phyloP scores from a whole-genome alignment of 1,284 basidiomycete genomes.

The Veloporphyrellus conicus region DNA sequence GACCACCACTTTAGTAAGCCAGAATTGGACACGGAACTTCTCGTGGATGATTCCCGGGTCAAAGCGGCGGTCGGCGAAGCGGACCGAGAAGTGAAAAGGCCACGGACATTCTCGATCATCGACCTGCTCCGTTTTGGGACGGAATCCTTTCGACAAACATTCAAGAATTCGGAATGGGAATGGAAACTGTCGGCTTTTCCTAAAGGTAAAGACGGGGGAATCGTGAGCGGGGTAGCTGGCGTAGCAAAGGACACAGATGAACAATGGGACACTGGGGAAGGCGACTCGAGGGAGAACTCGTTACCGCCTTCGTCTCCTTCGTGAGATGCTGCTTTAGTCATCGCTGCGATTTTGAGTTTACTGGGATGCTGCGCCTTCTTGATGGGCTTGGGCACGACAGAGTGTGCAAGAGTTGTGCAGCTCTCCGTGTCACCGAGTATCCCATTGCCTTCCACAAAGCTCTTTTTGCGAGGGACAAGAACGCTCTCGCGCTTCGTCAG shows the following conservation, averaged over 20 bases:
- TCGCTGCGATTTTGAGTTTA: slow-evolving; percentile 43
- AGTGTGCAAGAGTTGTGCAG: slow-evolving; percentile 8
- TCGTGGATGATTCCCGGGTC: slow-evolving; percentile 25
- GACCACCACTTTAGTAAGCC: slow-evolving; percentile 45
- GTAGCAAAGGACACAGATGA: slow-evolving; percentile 42
- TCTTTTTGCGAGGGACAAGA: slow-evolving; percentile 52
- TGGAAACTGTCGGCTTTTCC: slow-evolving; percentile 23
- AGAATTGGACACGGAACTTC: slow-evolving; percentile 32
- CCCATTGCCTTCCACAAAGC: slow-evolving; percentile 35
- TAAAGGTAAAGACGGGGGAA: slow-evolving; percentile 24
- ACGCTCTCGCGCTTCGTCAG: slow-evolving; percentile 65
- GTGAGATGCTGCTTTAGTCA: slow-evolving; percentile 20
- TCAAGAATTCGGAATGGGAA: slow-evolving; percentile 30
- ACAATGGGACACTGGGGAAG: slow-evolving; percentile 47
- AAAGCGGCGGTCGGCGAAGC: slow-evolving; percentile 33
- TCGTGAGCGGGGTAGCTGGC: slow-evolving; percentile 37
- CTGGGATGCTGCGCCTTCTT: slow-evolving; percentile 40
- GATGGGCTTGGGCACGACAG: slow-evolving; percentile 10
- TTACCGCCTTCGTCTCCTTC: slow-evolving; percentile 22
- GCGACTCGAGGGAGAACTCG: slow-evolving; percentile 33
- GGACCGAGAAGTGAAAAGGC: slow-evolving; percentile 38
- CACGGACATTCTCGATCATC: slow-evolving; percentile 47
- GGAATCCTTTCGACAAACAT: slow-evolving; percentile 22
- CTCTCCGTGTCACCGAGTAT: slow-evolving; percentile 20
- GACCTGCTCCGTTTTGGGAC: slow-evolving; percentile 45